Base-by-base conservation (phyloP, 75 land plant genomes). In the Pinus albicaulis region DNA sequence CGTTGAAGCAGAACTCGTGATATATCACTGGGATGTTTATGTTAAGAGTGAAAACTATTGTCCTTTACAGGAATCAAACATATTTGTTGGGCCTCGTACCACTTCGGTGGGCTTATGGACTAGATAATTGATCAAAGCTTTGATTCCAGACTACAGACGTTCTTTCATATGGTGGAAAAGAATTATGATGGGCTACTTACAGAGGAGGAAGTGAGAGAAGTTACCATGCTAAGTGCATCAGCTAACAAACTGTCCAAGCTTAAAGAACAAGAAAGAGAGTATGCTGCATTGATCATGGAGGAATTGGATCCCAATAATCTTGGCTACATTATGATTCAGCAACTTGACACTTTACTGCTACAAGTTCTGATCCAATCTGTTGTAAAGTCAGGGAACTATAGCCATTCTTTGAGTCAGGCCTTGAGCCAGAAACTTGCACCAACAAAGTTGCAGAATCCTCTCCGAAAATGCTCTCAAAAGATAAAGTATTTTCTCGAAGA, bases 141-240 rank as follows among this genome's bases (percentile, higher is more conserved):
- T n/a, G n/a, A n/a, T n/a, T n/a, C n/a, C n/a, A n/a, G n/a, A n/a
- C n/a, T n/a, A n/a, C n/a, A n/a, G n/a, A n/a, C n/a, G n/a, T n/a
- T n/a, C n/a, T n/a, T n/a, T n/a, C n/a, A n/a, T n/a, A n/a, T n/a
- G 82, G 86, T 87, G 72, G 92, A 90, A 76, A 88, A 88, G 79
- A 81, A 90, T 79, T 76, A 80, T 10, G 92, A 90, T 77, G 92
- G 92, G 8, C 76, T 86, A 4, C 86, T 90, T 48, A 76, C 92
- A 36, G 91, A 80, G 56, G 91, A 80, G 57, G 92, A 90, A 63
- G 88, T 90, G 71, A 90, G 80, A 59, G 89, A 87, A 92, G 87
- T 94, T 62, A 92, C 92, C 59, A 41, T 86, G 23, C 63, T 92
- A 25, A 85, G 89, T 74, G 90, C 90, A 34, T 82, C 86, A 23